phyloP scores from a whole-genome alignment of 2,329 filamentous ascomycete species.

The Colletotrichum spaethianum region DNA sequence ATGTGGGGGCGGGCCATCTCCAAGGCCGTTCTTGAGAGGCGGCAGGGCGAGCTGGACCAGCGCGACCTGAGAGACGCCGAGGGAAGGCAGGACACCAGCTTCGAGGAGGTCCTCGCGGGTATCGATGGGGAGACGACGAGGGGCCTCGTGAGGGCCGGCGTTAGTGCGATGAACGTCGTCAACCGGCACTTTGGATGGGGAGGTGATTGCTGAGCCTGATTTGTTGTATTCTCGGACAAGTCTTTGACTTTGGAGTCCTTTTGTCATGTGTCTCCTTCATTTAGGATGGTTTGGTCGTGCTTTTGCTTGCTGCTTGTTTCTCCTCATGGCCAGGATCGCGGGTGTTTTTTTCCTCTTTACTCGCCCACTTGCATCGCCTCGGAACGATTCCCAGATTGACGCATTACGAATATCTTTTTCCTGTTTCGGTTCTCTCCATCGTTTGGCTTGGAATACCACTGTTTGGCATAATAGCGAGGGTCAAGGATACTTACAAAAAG shows the following conservation, averaged over 20 bases:
- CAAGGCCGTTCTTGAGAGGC: constrained; percentile 70
- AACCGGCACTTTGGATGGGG: constrained; percentile 71
- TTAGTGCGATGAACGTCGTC: constrained; percentile 66
- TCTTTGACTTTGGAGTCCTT: not conserved
- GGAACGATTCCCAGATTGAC: constrained; percentile 36
- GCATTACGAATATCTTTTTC: constrained; percentile 26
- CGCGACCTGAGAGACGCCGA: constrained; percentile 65
- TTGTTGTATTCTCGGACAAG: not conserved
- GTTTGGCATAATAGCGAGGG: constrained; percentile 35
- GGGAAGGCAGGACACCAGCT: constrained; percentile 52
- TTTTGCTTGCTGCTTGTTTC: constrained; percentile 10
- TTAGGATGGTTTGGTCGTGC: not conserved
- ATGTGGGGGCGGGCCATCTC: constrained; percentile 74
- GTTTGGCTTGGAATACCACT: constrained; percentile 18
- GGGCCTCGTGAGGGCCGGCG: constrained; percentile 62
- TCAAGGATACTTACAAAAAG: constrained; percentile 6
- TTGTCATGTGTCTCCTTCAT: not conserved
- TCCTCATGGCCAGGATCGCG: not conserved
- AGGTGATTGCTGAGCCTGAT: constrained; percentile 43
- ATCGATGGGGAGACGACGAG: constrained; percentile 58
- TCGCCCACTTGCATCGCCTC: constrained; percentile 8
- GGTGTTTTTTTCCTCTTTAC: constrained; percentile 5
- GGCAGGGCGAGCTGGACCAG: constrained; percentile 69
- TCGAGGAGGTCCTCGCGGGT: constrained; percentile 47
- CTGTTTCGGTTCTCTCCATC: not conserved